Percentiles rank a stretch among this genome's conserved stretches.
Conservation (phyloP, 2,329 filamentous ascomycete genomes). For the Penicillium sp. region DNA sequence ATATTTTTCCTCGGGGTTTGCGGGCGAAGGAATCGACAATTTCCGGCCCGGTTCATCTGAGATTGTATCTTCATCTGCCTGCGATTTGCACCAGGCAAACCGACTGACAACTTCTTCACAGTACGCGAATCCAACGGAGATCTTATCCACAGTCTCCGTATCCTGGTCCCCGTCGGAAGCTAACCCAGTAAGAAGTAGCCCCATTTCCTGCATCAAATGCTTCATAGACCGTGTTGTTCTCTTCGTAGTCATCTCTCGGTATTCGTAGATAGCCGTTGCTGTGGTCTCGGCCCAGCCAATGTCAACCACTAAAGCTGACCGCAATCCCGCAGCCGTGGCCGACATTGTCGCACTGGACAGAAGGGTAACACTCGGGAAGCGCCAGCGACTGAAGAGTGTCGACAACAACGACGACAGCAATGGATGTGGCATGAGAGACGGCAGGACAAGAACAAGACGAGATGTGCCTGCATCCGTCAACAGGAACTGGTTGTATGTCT, state of each 20-base stretch:
- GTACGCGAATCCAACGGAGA: conserved; percentile 66
- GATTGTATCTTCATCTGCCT: conserved; percentile 5
- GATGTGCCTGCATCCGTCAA: conserved; percentile 63
- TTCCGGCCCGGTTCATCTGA: conserved; percentile 31
- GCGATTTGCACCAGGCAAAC: conserved; percentile 69
- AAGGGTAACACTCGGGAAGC: conserved; percentile 75
- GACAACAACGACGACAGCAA: conserved; percentile 73
- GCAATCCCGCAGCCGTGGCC: conserved; percentile 73
- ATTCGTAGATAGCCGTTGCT: conserved; percentile 85
- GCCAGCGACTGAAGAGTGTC: conserved; percentile 76
- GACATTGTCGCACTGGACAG: conserved; percentile 73
- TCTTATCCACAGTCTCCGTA: conserved; percentile 35
- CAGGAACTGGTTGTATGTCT: conserved; percentile 75
- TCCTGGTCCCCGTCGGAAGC: conserved; percentile 25
- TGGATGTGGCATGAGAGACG: conserved; percentile 73
- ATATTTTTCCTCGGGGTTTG: conserved; percentile 40
- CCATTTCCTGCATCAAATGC: conserved; percentile 66
- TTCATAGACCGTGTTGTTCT: conserved; percentile 74
- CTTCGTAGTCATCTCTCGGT: conserved; percentile 70
- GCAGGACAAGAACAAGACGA: conserved; percentile 71
- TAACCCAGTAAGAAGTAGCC: conserved; percentile 38
- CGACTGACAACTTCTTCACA: conserved; percentile 76
- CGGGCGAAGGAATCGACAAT: conserved; percentile 46
- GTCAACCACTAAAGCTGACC: conserved; percentile 83
- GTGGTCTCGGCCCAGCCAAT: conserved; percentile 90